phyloP scores from a whole-genome alignment of 2,329 filamentous ascomycete genomes.

The Sporothrix dimorphospora region DNA sequence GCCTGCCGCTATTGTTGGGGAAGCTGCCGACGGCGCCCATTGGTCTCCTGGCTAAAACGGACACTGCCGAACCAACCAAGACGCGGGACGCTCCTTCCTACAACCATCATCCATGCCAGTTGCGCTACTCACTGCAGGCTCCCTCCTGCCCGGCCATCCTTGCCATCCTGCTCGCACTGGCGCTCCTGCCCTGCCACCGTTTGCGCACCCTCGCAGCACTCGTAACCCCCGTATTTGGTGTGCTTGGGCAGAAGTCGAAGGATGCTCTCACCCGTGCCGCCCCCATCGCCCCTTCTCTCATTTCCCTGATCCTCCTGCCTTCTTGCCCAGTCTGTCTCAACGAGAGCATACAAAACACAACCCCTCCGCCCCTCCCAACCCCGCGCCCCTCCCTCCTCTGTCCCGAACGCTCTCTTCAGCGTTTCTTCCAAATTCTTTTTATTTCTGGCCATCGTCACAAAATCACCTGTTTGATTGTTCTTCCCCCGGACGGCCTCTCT shows the following conservation, averaged over 20 bases:
- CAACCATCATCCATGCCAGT: neutral
- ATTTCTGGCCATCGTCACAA: neutral
- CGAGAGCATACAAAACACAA: constrained; percentile 25
- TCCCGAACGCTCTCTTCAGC: constrained; percentile 13
- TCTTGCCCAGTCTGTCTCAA: constrained; percentile 17
- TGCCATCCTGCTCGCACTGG: neutral
- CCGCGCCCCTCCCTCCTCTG: constrained; percentile 18
- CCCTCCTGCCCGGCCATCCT: constrained; percentile 15
- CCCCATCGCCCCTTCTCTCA: constrained; percentile 10
- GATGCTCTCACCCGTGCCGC: neutral
- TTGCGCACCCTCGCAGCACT: neutral
- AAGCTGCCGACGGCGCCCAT: constrained; percentile 13
- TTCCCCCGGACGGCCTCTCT: neutral
- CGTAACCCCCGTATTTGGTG: neutral
- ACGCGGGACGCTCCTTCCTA: constrained; percentile 14
- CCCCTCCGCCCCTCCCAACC: constrained; percentile 26
- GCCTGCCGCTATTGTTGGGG: constrained; percentile 8
- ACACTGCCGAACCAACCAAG: constrained; percentile 23
- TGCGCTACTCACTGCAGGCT: neutral
- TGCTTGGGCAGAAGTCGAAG: neutral
- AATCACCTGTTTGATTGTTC: neutral
- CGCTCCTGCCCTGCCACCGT: constrained; percentile 15
- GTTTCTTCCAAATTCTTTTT: neutral
- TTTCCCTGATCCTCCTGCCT: constrained; percentile 22
- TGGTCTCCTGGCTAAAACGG: constrained; percentile 17